Evolutionary conservation across 2,329 filamentous ascomycete species (phyloP).

Genomic region (Talaromyces sp.): DNA sequence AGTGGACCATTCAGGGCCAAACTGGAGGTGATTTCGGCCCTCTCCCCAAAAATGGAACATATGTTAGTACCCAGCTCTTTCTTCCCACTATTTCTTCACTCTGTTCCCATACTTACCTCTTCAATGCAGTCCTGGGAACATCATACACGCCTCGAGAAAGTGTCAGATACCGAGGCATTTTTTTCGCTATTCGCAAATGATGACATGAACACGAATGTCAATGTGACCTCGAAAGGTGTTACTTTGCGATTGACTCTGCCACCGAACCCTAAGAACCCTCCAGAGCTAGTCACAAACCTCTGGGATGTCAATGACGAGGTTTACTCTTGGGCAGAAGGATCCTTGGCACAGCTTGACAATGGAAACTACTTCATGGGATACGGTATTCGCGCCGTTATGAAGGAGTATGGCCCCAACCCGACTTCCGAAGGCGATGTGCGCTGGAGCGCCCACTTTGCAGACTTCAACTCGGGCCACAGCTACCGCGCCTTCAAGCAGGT

Average conservation of each 20-base stretch:
- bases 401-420: conserved; percentile 25
- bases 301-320: conserved; percentile 15
- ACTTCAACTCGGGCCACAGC: conserved; percentile 24
- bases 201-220: conserved; percentile 13
- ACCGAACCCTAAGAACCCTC: background rate
- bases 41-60: background rate
- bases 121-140: conserved; percentile 25
- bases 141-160: conserved; percentile 31
- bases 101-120: background rate
- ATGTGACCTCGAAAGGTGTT: conserved; percentile 15
- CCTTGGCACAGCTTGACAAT: conserved; percentile 19
- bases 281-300: background rate
- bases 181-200: conserved; percentile 29
- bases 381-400: conserved; percentile 30
- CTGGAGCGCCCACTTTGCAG: conserved; percentile 28
- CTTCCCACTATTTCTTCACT: background rate
- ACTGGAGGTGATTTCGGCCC: conserved; percentile 3
- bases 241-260: background rate
- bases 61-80: conserved; percentile 14
- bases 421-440: conserved; percentile 20
- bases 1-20: conserved; percentile 18
- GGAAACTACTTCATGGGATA: conserved; percentile 28
- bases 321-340: conserved; percentile 26
- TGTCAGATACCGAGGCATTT: conserved; percentile 27
- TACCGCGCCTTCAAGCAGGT: conserved; percentile 32